phyloP scores from a whole-genome alignment of 768 basidiomycete species.

The Termitomyces sp. region DNA sequence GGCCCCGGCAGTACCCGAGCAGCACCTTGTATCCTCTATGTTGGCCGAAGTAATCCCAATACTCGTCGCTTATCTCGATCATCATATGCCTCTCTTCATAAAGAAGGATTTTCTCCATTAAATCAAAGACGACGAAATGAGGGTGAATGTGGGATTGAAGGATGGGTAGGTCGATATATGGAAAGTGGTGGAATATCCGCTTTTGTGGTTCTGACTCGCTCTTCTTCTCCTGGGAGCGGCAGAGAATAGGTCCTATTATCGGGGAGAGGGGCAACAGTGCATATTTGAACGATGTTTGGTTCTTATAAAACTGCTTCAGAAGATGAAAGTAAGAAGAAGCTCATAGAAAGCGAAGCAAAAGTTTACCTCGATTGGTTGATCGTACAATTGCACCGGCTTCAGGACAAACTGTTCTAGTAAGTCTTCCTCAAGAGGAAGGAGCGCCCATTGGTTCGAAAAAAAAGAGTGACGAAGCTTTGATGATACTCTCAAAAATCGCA shows the following conservation, averaged over 20 bases:
- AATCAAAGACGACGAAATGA: neutral
- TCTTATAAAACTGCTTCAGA: neutral
- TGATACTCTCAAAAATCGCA: neutral
- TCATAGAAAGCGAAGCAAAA: too few species aligned
- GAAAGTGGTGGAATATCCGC: neutral
- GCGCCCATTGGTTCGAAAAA: neutral
- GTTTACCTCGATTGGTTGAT: neutral
- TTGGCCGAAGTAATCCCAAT: neutral
- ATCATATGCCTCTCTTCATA: neutral
- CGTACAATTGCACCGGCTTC: neutral
- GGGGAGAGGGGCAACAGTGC: neutral
- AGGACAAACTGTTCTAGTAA: neutral
- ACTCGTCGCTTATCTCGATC: neutral
- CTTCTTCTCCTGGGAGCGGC: too few species aligned
- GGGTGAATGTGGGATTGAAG: neutral
- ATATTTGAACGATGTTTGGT: neutral
- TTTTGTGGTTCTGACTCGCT: too few species aligned
- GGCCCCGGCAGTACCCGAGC: neutral
- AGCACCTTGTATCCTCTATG: neutral
- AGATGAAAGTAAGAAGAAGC: neutral
- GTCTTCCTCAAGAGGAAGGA: neutral
- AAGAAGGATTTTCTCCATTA: neutral
- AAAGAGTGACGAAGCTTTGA: neutral
- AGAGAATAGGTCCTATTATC: neutral
- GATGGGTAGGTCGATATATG: neutral